Conservation (phyloP, 2,329 filamentous ascomycete genomes). For the Aspergillus hiratsukae region DNA sequence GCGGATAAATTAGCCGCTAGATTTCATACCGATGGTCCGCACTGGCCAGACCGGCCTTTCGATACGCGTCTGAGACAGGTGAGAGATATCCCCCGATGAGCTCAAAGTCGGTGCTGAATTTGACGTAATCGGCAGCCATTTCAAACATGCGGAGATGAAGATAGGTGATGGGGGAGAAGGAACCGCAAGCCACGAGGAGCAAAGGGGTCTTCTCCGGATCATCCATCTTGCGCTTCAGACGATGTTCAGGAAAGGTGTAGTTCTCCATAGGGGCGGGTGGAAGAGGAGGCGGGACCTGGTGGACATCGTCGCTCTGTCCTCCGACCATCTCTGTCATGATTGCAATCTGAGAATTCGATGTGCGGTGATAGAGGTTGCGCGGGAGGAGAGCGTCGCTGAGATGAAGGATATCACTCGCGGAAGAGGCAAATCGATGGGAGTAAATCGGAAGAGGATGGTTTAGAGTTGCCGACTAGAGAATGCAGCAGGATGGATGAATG, state of each 20-base stretch:
- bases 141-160: slow-evolving; percentile 78
- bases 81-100: slow-evolving; percentile 81
- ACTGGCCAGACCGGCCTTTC: slow-evolving; percentile 73
- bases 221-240: slow-evolving; percentile 44
- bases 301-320: slow-evolving; percentile 27
- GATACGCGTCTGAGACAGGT: slow-evolving; percentile 71
- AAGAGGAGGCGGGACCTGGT: slow-evolving; percentile 18
- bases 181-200: slow-evolving; percentile 48
- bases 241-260: slow-evolving; percentile 43
- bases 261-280: slow-evolving; percentile 32
- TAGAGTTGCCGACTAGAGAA: not conserved
- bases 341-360: slow-evolving; percentile 9
- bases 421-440: not conserved
- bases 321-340: slow-evolving; percentile 27
- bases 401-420: not conserved
- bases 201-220: slow-evolving; percentile 47
- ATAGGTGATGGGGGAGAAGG: slow-evolving; percentile 59
- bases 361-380: not conserved
- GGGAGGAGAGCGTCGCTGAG: not conserved
- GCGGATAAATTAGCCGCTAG: not conserved
- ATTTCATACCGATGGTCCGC: slow-evolving; percentile 59
- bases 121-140: slow-evolving; percentile 76
- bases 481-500: slow-evolving; percentile 3
- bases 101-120: slow-evolving; percentile 72
- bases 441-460: not conserved